Base-by-base conservation (phyloP, 768 basidiomycete species). In the Tylopilus sp. region DNA sequence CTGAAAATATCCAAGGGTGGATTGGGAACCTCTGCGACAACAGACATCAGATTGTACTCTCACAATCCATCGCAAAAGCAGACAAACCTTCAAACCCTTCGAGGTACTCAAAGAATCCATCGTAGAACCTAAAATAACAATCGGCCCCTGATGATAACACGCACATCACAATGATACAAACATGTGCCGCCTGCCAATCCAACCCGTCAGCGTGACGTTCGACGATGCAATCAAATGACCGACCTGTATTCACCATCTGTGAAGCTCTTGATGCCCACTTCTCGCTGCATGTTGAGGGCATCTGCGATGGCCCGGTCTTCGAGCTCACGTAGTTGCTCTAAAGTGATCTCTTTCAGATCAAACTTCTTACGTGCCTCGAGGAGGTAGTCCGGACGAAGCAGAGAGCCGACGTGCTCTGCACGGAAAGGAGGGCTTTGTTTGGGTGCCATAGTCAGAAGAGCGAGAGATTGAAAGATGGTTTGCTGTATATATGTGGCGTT, bases 381-480 rank as follows among this genome's bases (percentile, higher is more conserved):
- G 12, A 77, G 70, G 48, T 65, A 57, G 6, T 56, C 51, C 18
- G 76, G 76, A 9, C 76, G 71, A 49, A 75, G 74, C 33, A 77
- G 62, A 7, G 74, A 76, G 31, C 76, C 76, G 9, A 75, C 53
- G 55, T 76, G 76, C 47, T 77, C 75, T 15, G 75, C 74, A 22
- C 74, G 70, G 64, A 75, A 75, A 23, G 75, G 76, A 5, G 75
- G 76, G n/a, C 40, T 51, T 33, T 67, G 61, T 42, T 59, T 67
- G 12, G 50, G 22, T 1, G 47, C 13, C 62, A 67, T 66, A 6
- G 25, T 50, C 7, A 39, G 39, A 41, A 30, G 18, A 28, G n/a
- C 6, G 11, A 26, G 20, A 25, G 22, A 30, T 15, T 8, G 17
- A 11, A 30, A 0, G 33, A 26, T 21, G 41, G n/a, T 6, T 42